These are phyloP conservation scores for Juglanconis juglandina DNA, from an alignment of 2,329 filamentous ascomycete genomes.

Conservation along the genomic window DNA sequence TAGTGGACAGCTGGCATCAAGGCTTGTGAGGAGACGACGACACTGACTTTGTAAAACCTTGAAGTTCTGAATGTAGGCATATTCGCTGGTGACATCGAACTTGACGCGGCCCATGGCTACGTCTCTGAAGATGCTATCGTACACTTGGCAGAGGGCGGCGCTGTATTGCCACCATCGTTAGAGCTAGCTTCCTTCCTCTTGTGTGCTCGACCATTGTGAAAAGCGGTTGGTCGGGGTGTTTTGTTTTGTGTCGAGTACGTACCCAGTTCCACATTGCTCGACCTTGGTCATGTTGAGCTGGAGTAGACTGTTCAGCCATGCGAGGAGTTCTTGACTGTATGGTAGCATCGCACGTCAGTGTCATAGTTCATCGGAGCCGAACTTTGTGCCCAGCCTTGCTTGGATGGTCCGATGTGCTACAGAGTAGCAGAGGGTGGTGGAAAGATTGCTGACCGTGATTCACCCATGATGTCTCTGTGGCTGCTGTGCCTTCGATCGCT, in stretches of 20 bases:
- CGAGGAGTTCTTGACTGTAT: conserved; percentile 85
- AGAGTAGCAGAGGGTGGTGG: not conserved
- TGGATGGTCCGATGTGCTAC: not conserved
- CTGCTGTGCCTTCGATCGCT: not conserved
- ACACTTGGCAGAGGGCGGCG: conserved; percentile 93
- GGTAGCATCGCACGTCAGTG: conserved; percentile 9
- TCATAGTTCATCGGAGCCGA: not conserved
- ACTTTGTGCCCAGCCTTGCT: not conserved
- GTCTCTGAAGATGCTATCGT: conserved; percentile 96
- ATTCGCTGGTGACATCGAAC: conserved; percentile 97
- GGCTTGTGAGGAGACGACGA: conserved; percentile 2
- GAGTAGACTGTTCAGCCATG: conserved; percentile 96
- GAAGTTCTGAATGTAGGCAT: conserved; percentile 97
- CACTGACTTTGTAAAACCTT: conserved; percentile 90
- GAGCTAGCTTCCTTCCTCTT: not conserved
- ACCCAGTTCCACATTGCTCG: conserved; percentile 99
- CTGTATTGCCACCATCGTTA: conserved; percentile 42
- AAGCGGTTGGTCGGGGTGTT: conserved; percentile 17
- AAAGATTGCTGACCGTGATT: conserved; percentile 52
- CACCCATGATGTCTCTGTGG: conserved; percentile 50
- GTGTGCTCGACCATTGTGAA: conserved; percentile 18
- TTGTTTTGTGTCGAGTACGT: conserved; percentile 35
- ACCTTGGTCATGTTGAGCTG: conserved; percentile 98
- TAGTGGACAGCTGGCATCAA: not conserved
- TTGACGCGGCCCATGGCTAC: conserved; percentile 94